phyloP scores from a whole-genome alignment of 2,329 filamentous ascomycete species.

The Talaromyces sp. region DNA sequence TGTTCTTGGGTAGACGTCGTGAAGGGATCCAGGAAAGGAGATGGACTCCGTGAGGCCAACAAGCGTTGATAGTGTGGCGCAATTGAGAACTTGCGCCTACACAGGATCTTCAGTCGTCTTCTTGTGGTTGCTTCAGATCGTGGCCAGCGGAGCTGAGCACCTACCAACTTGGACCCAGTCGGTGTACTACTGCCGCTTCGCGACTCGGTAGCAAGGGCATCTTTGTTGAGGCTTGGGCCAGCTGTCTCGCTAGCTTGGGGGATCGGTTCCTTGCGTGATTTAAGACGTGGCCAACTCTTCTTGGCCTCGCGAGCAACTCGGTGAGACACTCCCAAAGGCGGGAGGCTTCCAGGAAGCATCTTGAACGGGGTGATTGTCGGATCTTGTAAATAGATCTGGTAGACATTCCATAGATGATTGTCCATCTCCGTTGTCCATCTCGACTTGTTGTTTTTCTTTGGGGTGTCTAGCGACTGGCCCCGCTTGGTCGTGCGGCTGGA shows the following conservation, averaged over 20 bases:
- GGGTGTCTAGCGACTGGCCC: conserved; percentile 20
- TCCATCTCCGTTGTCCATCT: conserved; percentile 61
- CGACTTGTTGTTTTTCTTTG: conserved; percentile 24
- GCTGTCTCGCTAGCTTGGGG: not conserved
- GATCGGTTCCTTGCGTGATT: conserved; percentile 24
- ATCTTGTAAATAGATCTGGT: conserved; percentile 62
- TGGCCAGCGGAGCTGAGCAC: conserved; percentile 47
- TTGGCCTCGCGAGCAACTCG: conserved; percentile 59
- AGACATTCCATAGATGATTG: conserved; percentile 62
- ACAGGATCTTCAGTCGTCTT: conserved; percentile 55
- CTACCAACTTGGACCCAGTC: conserved; percentile 27
- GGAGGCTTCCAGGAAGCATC: conserved; percentile 59
- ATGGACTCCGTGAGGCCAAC: conserved; percentile 57
- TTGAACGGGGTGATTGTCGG: conserved; percentile 65
- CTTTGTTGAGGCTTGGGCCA: conserved; percentile 7
- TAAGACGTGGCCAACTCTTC: conserved; percentile 54
- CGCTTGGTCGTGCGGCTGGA: conserved; percentile 27
- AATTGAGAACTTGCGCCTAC: conserved; percentile 58
- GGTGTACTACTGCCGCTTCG: conserved; percentile 48
- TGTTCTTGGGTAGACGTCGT: conserved; percentile 22
- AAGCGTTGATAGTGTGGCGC: conserved; percentile 62
- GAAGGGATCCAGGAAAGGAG: conserved; percentile 47
- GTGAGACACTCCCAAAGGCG: conserved; percentile 61
- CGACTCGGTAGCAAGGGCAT: conserved; percentile 40
- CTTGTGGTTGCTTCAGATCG: conserved; percentile 56